Conservation (phyloP, 345 rosid genomes). For the Lepidium didymum region DNA sequence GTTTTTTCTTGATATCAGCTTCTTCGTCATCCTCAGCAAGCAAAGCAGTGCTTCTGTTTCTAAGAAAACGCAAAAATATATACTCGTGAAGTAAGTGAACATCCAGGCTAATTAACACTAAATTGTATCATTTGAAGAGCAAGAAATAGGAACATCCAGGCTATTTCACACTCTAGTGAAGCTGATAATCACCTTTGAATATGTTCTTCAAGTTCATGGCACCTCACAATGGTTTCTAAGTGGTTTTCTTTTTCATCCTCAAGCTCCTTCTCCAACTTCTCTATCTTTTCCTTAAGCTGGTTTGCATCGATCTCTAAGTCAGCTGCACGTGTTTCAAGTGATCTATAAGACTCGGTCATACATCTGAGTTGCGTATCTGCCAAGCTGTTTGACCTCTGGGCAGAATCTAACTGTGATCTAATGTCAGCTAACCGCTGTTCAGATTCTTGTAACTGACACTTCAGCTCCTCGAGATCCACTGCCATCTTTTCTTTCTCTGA, state of each 20-base stretch:
- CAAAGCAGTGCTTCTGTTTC: constrained; percentile 39
- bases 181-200: constrained; percentile 39
- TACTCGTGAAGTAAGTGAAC: background rate
- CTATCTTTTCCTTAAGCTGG: constrained; percentile 47
- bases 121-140: background rate
- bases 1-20: constrained; percentile 45
- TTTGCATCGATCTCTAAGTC: constrained; percentile 65
- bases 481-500: constrained; percentile 65
- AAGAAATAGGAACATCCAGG: background rate
- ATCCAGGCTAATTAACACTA: background rate
- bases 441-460: constrained; percentile 58
- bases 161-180: background rate
- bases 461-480: constrained; percentile 45
- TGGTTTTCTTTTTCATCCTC: constrained; percentile 52
- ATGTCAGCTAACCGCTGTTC: constrained; percentile 68
- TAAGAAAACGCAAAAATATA: background rate
- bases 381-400: constrained; percentile 67
- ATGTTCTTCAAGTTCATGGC: constrained; percentile 77
- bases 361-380: constrained; percentile 91
- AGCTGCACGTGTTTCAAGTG: constrained; percentile 71
- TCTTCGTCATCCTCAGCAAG: constrained; percentile 40
- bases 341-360: constrained; percentile 91
- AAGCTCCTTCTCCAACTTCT: constrained; percentile 53
- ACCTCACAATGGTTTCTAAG: constrained; percentile 49
- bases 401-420: constrained; percentile 58